Base-by-base conservation (phyloP, 495 filamentous ascomycete genomes). In the Lentithecium fluviatile region DNA sequence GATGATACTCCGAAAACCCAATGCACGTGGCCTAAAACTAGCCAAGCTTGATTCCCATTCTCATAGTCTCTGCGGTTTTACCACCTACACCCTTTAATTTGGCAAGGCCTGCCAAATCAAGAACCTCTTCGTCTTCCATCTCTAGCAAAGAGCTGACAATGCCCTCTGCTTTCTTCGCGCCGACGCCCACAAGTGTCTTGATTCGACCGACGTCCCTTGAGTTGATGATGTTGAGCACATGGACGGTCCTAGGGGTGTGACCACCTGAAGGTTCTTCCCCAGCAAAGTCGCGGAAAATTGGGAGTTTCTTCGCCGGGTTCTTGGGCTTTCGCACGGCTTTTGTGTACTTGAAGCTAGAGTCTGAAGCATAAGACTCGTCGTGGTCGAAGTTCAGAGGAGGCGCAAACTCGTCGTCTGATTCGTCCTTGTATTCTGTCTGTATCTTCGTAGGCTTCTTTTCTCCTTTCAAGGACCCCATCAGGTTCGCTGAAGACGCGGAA, bases 211-310 rank as follows among this genome's bases (percentile, higher is more conserved):
- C 73, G 61, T 97, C 88, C 13, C 88, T 80, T 1, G 86, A 89
- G 73, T 98, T 98, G 73, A 98, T 85, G 66, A 97, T 88, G 13
- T 83, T 79, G 2, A 98, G 79, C 8, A 98, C 70, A 51, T 85
- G 82, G 63, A 79, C 75, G 4, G 88, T 89, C 6, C 86, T 80
- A 1, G 91, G 89, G 0, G 88, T 87, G 11, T 80, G 77, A 55
- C 38, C 67, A 53, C 48, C 61, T 25, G 26, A 58, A 25, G 65
- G 52, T 66, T 69, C 24, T 46, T 21, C 21, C 20, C 45, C 60
- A 48, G 15, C 60, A 72, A 71, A 36, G 29, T 75, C 58, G 11
- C 58, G 45, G 48, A 60, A 70, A 51, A 73, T 59, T 20, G 75
- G 56, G n/a, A 67, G 56, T 7, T 64, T 52, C 24, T 51, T 51